phyloP scores from a whole-genome alignment of 2,329 filamentous ascomycete species.

The Acrodontium crateriforme region DNA sequence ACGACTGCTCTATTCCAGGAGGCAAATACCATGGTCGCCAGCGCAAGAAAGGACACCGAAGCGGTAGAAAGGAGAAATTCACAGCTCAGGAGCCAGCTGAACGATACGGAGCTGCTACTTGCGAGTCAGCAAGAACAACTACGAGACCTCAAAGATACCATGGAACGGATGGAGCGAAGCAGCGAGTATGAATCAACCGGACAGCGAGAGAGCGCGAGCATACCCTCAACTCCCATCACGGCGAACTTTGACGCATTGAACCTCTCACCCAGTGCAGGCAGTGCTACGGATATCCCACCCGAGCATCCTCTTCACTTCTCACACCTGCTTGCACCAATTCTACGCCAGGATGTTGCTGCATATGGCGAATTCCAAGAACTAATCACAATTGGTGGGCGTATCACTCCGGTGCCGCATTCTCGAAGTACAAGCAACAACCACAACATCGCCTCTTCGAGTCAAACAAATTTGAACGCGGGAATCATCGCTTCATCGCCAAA shows the following conservation, averaged over 20 bases:
- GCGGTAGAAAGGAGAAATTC: slow-evolving; percentile 66
- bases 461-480: slow-evolving; percentile 30
- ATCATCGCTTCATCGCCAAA: slow-evolving; percentile 21
- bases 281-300: slow-evolving; percentile 41
- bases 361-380: slow-evolving; percentile 79
- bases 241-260: slow-evolving; percentile 46
- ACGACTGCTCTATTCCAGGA: slow-evolving; percentile 94
- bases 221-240: slow-evolving; percentile 68
- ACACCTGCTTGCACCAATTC: slow-evolving; percentile 68
- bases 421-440: slow-evolving; percentile 45
- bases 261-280: slow-evolving; percentile 34
- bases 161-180: slow-evolving; percentile 71
- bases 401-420: slow-evolving; percentile 48
- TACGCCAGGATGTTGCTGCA: slow-evolving; percentile 65
- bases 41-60: slow-evolving; percentile 74
- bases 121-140: slow-evolving; percentile 88
- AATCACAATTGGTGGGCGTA: slow-evolving; percentile 45
- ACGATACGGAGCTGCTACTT: slow-evolving; percentile 73
- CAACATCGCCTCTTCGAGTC: slow-evolving; percentile 33
- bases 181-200: slow-evolving; percentile 58
- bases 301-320: slow-evolving; percentile 60
- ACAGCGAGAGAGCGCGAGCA: slow-evolving; percentile 39
- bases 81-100: slow-evolving; percentile 70
- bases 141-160: slow-evolving; percentile 75
- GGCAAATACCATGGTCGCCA: slow-evolving; percentile 94